A percentile compares a stretch with the other conserved stretches of the same genome.
phyloP scores from a whole-genome alignment of 2,329 filamentous ascomycete genomes.

The Neofusicoccum kwambonambiense region DNA sequence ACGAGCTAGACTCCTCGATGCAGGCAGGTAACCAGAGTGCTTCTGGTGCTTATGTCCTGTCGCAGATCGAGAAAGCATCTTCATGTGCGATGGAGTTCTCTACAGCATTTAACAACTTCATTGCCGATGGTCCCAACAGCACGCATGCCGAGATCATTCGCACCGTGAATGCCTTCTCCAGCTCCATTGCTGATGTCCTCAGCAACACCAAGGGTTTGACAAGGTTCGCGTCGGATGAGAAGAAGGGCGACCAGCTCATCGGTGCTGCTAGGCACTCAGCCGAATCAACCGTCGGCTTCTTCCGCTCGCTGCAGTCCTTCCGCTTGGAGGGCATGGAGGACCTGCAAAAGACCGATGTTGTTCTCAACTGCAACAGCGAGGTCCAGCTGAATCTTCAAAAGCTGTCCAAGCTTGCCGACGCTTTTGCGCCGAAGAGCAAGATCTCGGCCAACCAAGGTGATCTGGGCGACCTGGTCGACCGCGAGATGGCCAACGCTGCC shows the following conservation, averaged over 20 bases:
- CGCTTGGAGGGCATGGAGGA: slow-evolving; percentile 86
- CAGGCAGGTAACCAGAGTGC: slow-evolving; percentile 98
- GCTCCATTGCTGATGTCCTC: slow-evolving; percentile 88
- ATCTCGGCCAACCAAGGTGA: slow-evolving; percentile 77
- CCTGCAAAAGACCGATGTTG: slow-evolving; percentile 91
- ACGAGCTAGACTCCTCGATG: slow-evolving; percentile 97
- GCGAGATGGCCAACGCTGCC: slow-evolving; percentile 87
- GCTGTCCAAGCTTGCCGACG: slow-evolving; percentile 88
- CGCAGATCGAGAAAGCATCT: slow-evolving; percentile 95
- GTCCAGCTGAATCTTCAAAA: slow-evolving; percentile 92
- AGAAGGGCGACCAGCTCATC: slow-evolving; percentile 84
- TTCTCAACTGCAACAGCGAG: slow-evolving; percentile 95
- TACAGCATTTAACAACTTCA: slow-evolving; percentile 97
- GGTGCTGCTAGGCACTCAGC: slow-evolving; percentile 81
- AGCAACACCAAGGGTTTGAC: slow-evolving; percentile 95
- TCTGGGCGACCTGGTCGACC: slow-evolving; percentile 87
- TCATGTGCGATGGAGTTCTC: slow-evolving; percentile 95
- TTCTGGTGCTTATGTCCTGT: slow-evolving; percentile 89
- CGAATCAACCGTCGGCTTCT: slow-evolving; percentile 86
- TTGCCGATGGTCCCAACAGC: slow-evolving; percentile 91
- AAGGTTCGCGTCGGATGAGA: slow-evolving; percentile 90
- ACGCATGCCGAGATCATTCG: slow-evolving; percentile 89
- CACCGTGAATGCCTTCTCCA: slow-evolving; percentile 84
- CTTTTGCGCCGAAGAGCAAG: slow-evolving; percentile 87
- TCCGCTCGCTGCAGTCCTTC: slow-evolving; percentile 91